Conservation (phyloP, 768 basidiomycete species). For the Krasilnikovozyma curviuscula region DNA sequence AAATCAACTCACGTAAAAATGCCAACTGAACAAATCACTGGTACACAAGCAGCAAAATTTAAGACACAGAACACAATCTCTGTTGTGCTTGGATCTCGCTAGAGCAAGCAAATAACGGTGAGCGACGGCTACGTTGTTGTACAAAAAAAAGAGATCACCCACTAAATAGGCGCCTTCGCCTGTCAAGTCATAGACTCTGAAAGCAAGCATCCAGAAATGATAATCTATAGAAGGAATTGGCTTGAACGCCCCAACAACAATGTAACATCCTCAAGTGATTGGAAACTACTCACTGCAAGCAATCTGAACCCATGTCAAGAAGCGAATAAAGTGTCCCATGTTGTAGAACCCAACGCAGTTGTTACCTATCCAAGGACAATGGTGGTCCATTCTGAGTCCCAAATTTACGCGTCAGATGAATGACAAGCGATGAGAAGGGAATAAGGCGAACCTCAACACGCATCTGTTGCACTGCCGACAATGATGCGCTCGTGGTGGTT, state of each 20-base stretch:
- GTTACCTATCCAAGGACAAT: slow-evolving; percentile 26
- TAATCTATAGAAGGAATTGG: too few relatives aligned
- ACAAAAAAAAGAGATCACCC: too few relatives aligned
- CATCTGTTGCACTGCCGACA: slow-evolving; percentile 71
- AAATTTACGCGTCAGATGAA: slow-evolving; percentile 25
- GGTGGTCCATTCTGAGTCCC: slow-evolving; percentile 68
- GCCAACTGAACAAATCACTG: slow-evolving; percentile 71
- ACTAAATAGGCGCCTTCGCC: too few relatives aligned
- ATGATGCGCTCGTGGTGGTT: slow-evolving; percentile 79
- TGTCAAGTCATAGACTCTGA: too few relatives aligned
- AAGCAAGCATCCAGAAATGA: too few relatives aligned
- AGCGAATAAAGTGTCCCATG: slow-evolving; percentile 57
- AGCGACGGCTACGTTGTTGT: too few relatives aligned
- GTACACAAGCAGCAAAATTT: slow-evolving; percentile 68
- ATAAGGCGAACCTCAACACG: slow-evolving; percentile 22
- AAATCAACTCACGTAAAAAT: slow-evolving; percentile 52
- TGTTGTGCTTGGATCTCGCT: slow-evolving; percentile 38
- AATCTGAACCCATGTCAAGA: slow-evolving; percentile 80
- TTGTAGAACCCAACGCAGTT: slow-evolving; percentile 82
- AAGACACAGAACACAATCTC: slow-evolving; percentile 72
- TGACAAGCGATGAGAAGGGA: neutral
- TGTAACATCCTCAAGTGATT: slow-evolving; percentile 1
- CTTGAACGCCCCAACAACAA: too few relatives aligned
- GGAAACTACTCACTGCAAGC: slow-evolving; percentile 34
- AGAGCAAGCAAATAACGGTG: too few relatives aligned